Evolutionary conservation across 2,329 filamentous ascomycete genomes (phyloP).

Genomic region (Tetracladium maxilliforme): DNA sequence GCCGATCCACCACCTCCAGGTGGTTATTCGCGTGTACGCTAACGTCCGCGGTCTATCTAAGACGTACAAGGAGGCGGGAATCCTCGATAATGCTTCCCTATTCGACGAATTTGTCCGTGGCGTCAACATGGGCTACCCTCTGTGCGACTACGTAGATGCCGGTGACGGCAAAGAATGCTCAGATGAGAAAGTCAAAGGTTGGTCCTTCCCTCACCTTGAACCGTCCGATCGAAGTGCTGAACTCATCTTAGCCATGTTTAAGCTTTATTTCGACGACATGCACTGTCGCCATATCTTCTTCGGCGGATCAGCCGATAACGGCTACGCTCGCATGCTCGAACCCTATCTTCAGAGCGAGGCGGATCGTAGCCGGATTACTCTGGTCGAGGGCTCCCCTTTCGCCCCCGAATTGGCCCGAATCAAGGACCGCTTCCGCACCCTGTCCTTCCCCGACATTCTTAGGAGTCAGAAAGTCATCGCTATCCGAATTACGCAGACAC

Average conservation of each 20-base stretch:
- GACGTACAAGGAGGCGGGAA: constrained; percentile 14
- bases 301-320: constrained; percentile 24
- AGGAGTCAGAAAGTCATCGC: constrained; percentile 10
- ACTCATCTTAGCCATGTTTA: constrained; percentile 13
- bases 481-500: constrained; percentile 7
- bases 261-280: constrained; percentile 16
- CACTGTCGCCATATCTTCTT: constrained; percentile 25
- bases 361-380: constrained; percentile 15
- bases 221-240: constrained; percentile 4
- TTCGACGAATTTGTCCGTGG: constrained; percentile 21
- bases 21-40: constrained; percentile 20
- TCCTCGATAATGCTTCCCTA: constrained; percentile 10
- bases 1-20: constrained; percentile 10
- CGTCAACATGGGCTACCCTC: constrained; percentile 20
- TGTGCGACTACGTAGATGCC: constrained; percentile 24
- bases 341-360: constrained; percentile 11
- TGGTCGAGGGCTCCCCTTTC: constrained; percentile 23
- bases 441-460: constrained; percentile 11
- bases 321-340: constrained; percentile 23
- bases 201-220: constrained; percentile 1
- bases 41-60: constrained; percentile 19
- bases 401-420: constrained; percentile 17
- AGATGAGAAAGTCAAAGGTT: constrained; percentile 24
- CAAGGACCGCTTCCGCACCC: constrained; percentile 11
- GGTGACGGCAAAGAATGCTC: constrained; percentile 25